Percentiles rank a stretch among this genome's conserved stretches.
phyloP scores from a whole-genome alignment of 208 protist genomes.

The Acanthamoeba sp. region DNA sequence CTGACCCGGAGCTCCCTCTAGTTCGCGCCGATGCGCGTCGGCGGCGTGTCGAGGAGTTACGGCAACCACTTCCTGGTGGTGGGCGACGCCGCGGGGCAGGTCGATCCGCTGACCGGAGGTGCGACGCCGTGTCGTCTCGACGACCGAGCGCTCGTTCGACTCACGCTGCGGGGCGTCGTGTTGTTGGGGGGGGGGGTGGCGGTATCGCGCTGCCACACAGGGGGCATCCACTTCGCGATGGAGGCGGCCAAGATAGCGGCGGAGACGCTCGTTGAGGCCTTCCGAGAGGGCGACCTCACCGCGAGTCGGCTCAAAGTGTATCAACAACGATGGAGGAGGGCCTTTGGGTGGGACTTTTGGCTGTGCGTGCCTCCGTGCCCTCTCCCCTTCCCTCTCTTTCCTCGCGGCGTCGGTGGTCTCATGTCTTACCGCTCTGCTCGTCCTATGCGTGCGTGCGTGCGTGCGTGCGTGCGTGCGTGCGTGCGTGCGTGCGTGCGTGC shows the following conservation, averaged over 20 bases:
- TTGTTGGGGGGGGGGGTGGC: not conserved
- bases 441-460: no score
- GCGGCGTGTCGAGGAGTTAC: slow-evolving; percentile 54
- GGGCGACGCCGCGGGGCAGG: slow-evolving; percentile 69
- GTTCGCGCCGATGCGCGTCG: slow-evolving; percentile 74
- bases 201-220: not conserved
- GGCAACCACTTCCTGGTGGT: slow-evolving; percentile 71
- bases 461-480: not conserved
- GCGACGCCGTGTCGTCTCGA: no score
- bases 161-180: not conserved
- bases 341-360: slow-evolving; percentile 74
- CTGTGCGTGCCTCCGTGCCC: not conserved
- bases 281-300: slow-evolving; percentile 21
- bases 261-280: slow-evolving; percentile 58
- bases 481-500: not conserved
- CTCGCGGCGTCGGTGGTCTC: no score
- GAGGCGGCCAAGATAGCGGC: slow-evolving; percentile 73
- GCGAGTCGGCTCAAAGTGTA: slow-evolving; percentile 10
- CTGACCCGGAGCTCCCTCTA: not conserved
- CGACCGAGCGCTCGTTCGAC: no score
- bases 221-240: slow-evolving; percentile 73
- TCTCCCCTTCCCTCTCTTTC: not conserved
- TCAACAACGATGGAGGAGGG: slow-evolving; percentile 57
- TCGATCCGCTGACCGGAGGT: slow-evolving; percentile 74
- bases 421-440: no score